Evolutionary conservation across 306 rosid species (phyloP).

Genomic region (Chamaecrista fasciculata): DNA sequence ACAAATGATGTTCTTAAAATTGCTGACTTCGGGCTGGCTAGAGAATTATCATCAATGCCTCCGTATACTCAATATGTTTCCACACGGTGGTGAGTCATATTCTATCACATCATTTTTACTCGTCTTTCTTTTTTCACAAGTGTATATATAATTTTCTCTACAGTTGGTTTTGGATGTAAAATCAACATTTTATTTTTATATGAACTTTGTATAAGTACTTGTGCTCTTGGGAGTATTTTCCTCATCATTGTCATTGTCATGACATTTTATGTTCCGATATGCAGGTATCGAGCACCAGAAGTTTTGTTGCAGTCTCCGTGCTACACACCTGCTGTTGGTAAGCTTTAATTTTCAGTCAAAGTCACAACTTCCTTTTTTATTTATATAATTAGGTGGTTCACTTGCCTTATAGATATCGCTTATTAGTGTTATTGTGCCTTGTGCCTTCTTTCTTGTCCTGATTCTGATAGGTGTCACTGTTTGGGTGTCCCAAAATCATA

Average conservation of each 20-base stretch:
- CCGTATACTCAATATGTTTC: conserved; percentile 94
- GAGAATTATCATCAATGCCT: conserved; percentile 81
- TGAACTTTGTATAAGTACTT: not conserved
- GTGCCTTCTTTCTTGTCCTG: conserved; percentile 21
- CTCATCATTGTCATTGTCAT: conserved; percentile 4
- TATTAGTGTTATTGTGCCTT: not conserved
- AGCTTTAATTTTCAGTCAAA: conserved; percentile 25
- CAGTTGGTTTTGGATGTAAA: not conserved
- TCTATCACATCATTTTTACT: conserved; percentile 13
- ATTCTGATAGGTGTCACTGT: conserved; percentile 5
- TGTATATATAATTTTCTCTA: conserved; percentile 2
- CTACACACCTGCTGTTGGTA: conserved; percentile 87
- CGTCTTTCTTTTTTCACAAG: conserved; percentile 1
- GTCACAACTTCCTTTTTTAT: conserved; percentile 9
- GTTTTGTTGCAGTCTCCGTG: conserved; percentile 69
- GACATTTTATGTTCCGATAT: conserved; percentile 22
- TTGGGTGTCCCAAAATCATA: conserved; percentile 9
- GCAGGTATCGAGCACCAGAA: conserved; percentile 92
- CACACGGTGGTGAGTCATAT: conserved; percentile 82
- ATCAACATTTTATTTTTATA: conserved; percentile 4
- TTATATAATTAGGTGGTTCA: not conserved
- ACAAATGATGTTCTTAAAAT: conserved; percentile 68
- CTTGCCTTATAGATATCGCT: not conserved
- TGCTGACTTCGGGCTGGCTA: conserved; percentile 90
- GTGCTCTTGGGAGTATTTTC: not conserved